Conservation (phyloP, 305 asterid genomes). For the Andrographis paniculata region DNA sequence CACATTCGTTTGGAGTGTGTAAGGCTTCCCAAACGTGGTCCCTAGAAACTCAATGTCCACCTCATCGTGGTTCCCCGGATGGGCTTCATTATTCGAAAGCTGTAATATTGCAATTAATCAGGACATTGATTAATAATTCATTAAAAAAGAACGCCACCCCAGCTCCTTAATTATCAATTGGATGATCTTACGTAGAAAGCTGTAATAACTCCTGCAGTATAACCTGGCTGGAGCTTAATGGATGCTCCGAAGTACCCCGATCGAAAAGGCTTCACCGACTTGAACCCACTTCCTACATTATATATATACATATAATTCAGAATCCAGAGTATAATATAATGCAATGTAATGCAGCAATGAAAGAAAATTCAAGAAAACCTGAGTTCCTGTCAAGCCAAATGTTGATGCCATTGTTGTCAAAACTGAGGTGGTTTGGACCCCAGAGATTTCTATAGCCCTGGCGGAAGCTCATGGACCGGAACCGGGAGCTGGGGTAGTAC, state of each 20-base stretch:
- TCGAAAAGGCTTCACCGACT: slow-evolving; percentile 83
- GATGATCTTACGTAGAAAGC: slow-evolving; percentile 68
- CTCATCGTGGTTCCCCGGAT: slow-evolving; percentile 8
- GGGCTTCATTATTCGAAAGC: slow-evolving; percentile 10
- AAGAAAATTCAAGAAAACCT: slow-evolving; percentile 26
- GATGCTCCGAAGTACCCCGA: slow-evolving; percentile 95
- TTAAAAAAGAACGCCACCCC: no score
- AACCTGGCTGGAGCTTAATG: slow-evolving; percentile 85
- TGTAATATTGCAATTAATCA: no score
- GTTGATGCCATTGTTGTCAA: slow-evolving; percentile 53
- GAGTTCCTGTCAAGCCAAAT: slow-evolving; percentile 84
- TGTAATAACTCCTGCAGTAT: slow-evolving; percentile 91
- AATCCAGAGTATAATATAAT: no score
- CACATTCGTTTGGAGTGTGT: slow-evolving; percentile 42
- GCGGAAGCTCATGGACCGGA: slow-evolving; percentile 55
- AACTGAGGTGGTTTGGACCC: slow-evolving; percentile 68
- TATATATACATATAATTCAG: no score
- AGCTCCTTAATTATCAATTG: not conserved
- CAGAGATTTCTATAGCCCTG: slow-evolving; percentile 65
- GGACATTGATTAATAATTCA: no score
- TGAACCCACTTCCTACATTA: slow-evolving; percentile 81
- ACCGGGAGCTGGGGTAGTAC: slow-evolving; percentile 63
- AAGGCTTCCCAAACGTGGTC: slow-evolving; percentile 12
- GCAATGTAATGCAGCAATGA: no score
- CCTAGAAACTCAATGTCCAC: slow-evolving; percentile 8